phyloP scores from a whole-genome alignment of 1,284 basidiomycete species.

The Apiotrichum siamense region DNA sequence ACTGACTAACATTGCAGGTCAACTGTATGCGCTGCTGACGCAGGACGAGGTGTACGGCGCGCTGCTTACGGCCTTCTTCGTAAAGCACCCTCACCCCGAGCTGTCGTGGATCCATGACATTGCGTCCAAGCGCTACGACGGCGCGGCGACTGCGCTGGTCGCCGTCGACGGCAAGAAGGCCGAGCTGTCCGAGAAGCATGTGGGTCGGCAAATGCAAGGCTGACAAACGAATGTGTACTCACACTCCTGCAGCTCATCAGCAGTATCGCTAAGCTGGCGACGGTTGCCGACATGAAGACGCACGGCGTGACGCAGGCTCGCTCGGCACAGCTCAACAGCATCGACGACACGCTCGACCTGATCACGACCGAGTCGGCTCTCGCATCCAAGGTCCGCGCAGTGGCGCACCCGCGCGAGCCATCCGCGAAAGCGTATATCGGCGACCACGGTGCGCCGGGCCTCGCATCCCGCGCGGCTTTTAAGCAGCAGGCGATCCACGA shows the following conservation, averaged over 20 bases:
- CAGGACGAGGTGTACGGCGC: constrained; percentile 59
- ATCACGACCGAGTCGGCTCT: constrained; percentile 53
- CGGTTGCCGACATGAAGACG: constrained; percentile 63
- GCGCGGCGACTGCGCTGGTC: constrained; percentile 62
- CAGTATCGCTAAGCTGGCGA: constrained; percentile 81
- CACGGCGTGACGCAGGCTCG: constrained; percentile 25
- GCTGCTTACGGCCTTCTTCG: constrained; percentile 72
- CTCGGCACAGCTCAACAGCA: constrained; percentile 21
- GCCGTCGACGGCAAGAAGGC: constrained; percentile 56
- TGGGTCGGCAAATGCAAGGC: constrained; percentile 50
- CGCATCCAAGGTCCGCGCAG: constrained; percentile 20
- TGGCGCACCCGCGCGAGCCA: constrained; percentile 4
- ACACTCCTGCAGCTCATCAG: constrained; percentile 70
- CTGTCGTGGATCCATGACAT: constrained; percentile 90
- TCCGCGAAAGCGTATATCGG: constrained; percentile 14
- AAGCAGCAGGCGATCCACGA: constrained; percentile 5
- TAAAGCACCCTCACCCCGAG: constrained; percentile 56
- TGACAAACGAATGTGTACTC: background rate
- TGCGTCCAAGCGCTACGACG: constrained; percentile 60
- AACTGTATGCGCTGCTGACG: constrained; percentile 66
- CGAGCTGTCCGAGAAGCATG: constrained; percentile 62
- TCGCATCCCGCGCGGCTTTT: constrained; percentile 28
- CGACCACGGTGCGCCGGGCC: constrained; percentile 8
- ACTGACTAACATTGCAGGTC: constrained; percentile 51
- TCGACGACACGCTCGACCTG: constrained; percentile 53